A percentile compares a stretch with the other conserved stretches of the same genome.
Evolutionary conservation across 352 stramenopile genomes (phyloP).

Genomic region (Pythium dissotocum): DNA sequence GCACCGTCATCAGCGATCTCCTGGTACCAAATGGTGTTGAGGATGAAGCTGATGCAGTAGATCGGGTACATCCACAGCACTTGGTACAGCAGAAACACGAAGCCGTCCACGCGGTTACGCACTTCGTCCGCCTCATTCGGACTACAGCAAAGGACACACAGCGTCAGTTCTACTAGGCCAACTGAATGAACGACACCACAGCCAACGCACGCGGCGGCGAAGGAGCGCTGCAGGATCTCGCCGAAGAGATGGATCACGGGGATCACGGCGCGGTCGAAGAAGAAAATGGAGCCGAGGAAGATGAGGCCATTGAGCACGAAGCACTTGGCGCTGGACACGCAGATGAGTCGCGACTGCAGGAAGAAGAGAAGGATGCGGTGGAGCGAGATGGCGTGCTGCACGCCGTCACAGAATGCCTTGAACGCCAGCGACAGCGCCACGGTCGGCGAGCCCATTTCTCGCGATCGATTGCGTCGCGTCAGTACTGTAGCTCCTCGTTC

Average conservation of each 20-base stretch:
- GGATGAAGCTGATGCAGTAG: conserved; percentile 91
- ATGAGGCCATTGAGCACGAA: conserved; percentile 90
- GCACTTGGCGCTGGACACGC: conserved; percentile 85
- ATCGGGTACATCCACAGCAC: conserved; percentile 91
- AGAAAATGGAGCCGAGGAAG: conserved; percentile 89
- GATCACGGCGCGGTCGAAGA: conserved; percentile 84
- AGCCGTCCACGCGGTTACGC: conserved; percentile 74
- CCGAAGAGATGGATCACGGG: conserved; percentile 88
- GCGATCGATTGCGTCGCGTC: not conserved
- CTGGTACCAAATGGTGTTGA: conserved; percentile 92
- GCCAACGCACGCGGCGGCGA: conserved; percentile 52
- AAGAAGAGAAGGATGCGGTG: conserved; percentile 88
- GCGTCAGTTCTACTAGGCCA: not conserved
- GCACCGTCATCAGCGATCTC: conserved; percentile 88
- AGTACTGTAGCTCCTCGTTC: not conserved
- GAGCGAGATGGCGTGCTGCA: conserved; percentile 85
- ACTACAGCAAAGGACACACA: conserved; percentile 23
- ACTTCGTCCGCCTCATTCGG: conserved; percentile 65
- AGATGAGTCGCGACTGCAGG: conserved; percentile 83
- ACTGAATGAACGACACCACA: not conserved
- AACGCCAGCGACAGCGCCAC: conserved; percentile 64
- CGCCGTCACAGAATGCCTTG: conserved; percentile 80
- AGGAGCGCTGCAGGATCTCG: conserved; percentile 71
- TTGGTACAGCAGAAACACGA: conserved; percentile 88
- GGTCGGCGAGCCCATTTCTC: conserved; percentile 27